Conservation (phyloP, 1,284 basidiomycete species). For the Marasmius sp. region DNA sequence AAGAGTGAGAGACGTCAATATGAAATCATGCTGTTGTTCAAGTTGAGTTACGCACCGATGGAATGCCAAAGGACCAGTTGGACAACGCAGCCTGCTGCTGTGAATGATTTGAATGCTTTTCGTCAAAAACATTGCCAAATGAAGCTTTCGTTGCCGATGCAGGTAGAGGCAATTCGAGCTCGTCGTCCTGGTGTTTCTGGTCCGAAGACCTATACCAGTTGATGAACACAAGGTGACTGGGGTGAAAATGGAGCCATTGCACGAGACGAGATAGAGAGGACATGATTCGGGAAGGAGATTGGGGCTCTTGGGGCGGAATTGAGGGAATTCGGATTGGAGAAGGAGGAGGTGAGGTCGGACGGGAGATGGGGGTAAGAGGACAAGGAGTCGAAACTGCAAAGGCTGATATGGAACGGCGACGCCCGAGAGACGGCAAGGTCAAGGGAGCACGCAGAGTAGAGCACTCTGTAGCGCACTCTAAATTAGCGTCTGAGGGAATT, state of each 20-base stretch:
- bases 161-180: slow-evolving; percentile 70
- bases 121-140: slow-evolving; percentile 47
- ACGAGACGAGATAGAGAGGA: slow-evolving; percentile 50
- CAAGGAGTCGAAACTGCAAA: not conserved
- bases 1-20: slow-evolving; percentile 25
- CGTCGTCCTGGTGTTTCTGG: slow-evolving; percentile 44
- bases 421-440: slow-evolving; percentile 51
- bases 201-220: slow-evolving; percentile 49
- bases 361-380: not conserved
- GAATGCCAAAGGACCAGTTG: slow-evolving; percentile 40
- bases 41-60: slow-evolving; percentile 44
- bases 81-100: slow-evolving; percentile 22
- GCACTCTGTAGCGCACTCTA: slow-evolving; percentile 58
- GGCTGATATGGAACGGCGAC: slow-evolving; percentile 1
- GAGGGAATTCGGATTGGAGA: not conserved
- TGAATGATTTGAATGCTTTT: slow-evolving; percentile 34
- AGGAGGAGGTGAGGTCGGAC: not conserved
- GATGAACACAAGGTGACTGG: slow-evolving; percentile 27
- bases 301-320: not conserved
- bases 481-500: slow-evolving; percentile 35
- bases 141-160: slow-evolving; percentile 52
- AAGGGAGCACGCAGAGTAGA: slow-evolving; percentile 57
- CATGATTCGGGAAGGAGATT: slow-evolving; percentile 46
- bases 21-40: slow-evolving; percentile 15
- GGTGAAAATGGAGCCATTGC: slow-evolving; percentile 47